A percentile compares a stretch with the other conserved stretches of the same genome.
These are phyloP conservation scores for Ophiostoma novo-ulmi DNA, from an alignment of 2,329 filamentous ascomycete genomes.

Conservation along the genomic window DNA sequence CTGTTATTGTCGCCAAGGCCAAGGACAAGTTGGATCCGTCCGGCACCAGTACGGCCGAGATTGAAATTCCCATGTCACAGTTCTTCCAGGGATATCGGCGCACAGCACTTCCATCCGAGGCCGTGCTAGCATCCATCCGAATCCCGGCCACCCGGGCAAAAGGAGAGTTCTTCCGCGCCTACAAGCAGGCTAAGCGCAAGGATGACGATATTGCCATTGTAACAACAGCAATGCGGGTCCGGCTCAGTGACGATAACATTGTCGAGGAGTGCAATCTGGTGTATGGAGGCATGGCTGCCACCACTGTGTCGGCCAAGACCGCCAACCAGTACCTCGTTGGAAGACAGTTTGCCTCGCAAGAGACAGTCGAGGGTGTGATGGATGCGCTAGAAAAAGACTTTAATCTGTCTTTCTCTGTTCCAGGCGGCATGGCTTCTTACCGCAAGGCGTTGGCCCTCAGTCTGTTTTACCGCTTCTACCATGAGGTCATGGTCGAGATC, in stretches of 20 bases:
- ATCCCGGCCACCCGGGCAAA: slow-evolving; percentile 71
- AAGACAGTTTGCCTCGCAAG: slow-evolving; percentile 71
- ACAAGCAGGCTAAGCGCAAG: slow-evolving; percentile 95
- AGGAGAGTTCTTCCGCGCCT: slow-evolving; percentile 80
- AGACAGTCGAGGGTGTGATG: slow-evolving; percentile 86
- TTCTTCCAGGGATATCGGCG: slow-evolving; percentile 91
- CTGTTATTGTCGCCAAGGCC: slow-evolving; percentile 69
- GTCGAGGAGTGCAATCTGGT: slow-evolving; percentile 75
- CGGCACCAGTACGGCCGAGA: slow-evolving; percentile 42
- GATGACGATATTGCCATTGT: slow-evolving; percentile 99
- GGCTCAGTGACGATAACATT: slow-evolving; percentile 58
- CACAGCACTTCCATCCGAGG: slow-evolving; percentile 74
- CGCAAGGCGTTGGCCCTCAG: slow-evolving; percentile 82
- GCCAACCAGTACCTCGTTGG: slow-evolving; percentile 70
- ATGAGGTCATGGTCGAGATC: slow-evolving; percentile 70
- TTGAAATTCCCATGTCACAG: slow-evolving; percentile 80
- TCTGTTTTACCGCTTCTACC: slow-evolving; percentile 97
- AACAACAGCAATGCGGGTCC: slow-evolving; percentile 75
- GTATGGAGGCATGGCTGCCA: slow-evolving; percentile 93
- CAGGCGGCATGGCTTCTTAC: slow-evolving; percentile 96
- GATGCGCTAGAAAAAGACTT: slow-evolving; percentile 85
- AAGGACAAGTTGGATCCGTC: slow-evolving; percentile 47
- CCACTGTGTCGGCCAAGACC: slow-evolving; percentile 78
- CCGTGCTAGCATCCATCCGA: slow-evolving; percentile 79
- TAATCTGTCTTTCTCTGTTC: slow-evolving; percentile 80